Conservation (phyloP, 2,329 filamentous ascomycete species). For the Magnaporthiopsis poae region DNA sequence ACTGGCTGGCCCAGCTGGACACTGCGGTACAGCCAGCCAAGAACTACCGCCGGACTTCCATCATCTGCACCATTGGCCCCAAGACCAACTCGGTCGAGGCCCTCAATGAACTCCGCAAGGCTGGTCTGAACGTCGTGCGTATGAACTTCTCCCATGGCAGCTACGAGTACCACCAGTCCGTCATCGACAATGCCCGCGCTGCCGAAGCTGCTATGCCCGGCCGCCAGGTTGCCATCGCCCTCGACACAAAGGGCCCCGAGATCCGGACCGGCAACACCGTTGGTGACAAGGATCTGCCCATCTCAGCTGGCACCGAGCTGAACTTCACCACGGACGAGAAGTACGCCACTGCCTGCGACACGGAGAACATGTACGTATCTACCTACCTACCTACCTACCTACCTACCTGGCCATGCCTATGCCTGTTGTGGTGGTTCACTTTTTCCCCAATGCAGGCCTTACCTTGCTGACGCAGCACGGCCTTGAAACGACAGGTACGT, state of each 20-base stretch:
- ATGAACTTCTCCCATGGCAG: slow-evolving; percentile 98
- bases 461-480: neutral
- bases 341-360: slow-evolving; percentile 74
- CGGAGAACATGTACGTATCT: slow-evolving; percentile 76
- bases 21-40: slow-evolving; percentile 77
- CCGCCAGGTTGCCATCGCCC: slow-evolving; percentile 87
- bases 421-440: neutral
- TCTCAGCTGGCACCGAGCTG: slow-evolving; percentile 71
- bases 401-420: neutral
- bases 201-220: slow-evolving; percentile 70
- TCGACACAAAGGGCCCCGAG: slow-evolving; percentile 60
- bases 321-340: slow-evolving; percentile 96
- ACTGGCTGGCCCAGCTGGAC: slow-evolving; percentile 64
- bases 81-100: slow-evolving; percentile 98
- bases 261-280: slow-evolving; percentile 58
- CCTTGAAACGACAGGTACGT: slow-evolving; percentile 56
- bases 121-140: slow-evolving; percentile 93
- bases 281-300: slow-evolving; percentile 70
- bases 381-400: neutral
- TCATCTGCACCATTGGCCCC: slow-evolving; percentile 97
- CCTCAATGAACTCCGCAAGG: slow-evolving; percentile 84
- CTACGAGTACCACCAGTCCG: slow-evolving; percentile 86
- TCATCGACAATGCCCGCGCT: slow-evolving; percentile 88
- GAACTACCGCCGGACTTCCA: slow-evolving; percentile 92
- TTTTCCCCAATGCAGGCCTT: neutral